Evolutionary conservation across 371 early-diverging fungal species (phyloP), one percentile per base, ranked within the genome.

Genomic region (Apophysomyces variabilis): DNA sequence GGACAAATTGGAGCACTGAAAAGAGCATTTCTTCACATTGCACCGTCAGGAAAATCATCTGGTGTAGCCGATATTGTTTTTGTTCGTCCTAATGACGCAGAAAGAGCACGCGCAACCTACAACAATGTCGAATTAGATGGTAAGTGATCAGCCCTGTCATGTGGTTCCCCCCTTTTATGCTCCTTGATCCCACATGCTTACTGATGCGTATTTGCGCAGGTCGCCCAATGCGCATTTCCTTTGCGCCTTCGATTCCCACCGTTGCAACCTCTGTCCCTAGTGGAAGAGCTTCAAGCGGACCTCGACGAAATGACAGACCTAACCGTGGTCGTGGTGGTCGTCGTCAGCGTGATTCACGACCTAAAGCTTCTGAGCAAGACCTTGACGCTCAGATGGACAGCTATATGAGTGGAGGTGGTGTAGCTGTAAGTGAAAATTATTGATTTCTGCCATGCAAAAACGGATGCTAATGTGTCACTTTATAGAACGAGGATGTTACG

Each of bases 31-130:
- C 70, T 86, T 50, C 84, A 87, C 66, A 82, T 86, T 61, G 88
- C 79, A 61, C 85, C 80, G 14, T 80, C 78, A 57, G 89, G 87
- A 66, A 79, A 83, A 45, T 87, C 88, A 14, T 80, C 87, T n/a
- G 89, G 89, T 60, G 82, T 85, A 4, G 89, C 89, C 64, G 83
- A 86, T 58, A 70, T 89, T 16, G 71, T 79, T n/a, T 89, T 86
- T 68, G 75, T 71, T 14, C 57, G 69, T n/a, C 46, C 79, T 16
- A 69, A 66, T 12, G 85, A 85, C 64, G 88, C 88, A 56, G 86
- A 81, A 39, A 62, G 73, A 38, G 88, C 89, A 1, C 73, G 82
- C 38, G 72, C 74, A 58, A 82, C 83, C 61, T 84, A 87, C 43
- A 80, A 89, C 58, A 85, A 85, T 63, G 80, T 86, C 11, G 79